Conservation (phyloP, 352 stramenopile genomes). For the Pythium folliculosum region DNA sequence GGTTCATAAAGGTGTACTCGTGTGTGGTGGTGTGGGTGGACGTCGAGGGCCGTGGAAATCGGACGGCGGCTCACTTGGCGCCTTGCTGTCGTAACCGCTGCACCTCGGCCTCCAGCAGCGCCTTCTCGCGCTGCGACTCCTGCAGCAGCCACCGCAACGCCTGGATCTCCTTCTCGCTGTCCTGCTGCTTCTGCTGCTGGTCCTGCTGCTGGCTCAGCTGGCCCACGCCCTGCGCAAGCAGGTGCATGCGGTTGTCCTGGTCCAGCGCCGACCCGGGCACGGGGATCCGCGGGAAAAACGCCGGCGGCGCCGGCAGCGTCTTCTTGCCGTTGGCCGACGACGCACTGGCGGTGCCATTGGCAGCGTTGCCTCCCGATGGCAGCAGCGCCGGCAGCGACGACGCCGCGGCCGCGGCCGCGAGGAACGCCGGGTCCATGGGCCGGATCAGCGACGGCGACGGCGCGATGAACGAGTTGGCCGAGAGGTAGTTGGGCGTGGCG, state of each 20-base stretch:
- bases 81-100: slow-evolving; percentile 59
- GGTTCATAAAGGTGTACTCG: not conserved
- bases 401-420: slow-evolving; percentile 8
- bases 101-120: slow-evolving; percentile 63
- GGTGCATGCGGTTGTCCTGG: slow-evolving; percentile 63
- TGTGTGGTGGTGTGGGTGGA: not conserved
- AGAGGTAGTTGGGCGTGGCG: not conserved
- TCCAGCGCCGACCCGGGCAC: slow-evolving; percentile 20
- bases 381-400: slow-evolving; percentile 53
- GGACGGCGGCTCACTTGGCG: not conserved
- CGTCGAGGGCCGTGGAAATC: too few relatives aligned
- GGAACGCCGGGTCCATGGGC: slow-evolving; percentile 22
- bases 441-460: slow-evolving; percentile 47
- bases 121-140: slow-evolving; percentile 74
- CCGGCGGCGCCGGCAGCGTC: not conserved
- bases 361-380: slow-evolving; percentile 30
- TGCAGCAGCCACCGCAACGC: slow-evolving; percentile 66
- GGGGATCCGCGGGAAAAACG: slow-evolving; percentile 50
- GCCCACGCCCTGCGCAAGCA: slow-evolving; percentile 57
- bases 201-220: slow-evolving; percentile 67
- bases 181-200: slow-evolving; percentile 32
- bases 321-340: slow-evolving; percentile 8
- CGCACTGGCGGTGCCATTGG: not conserved
- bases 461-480: slow-evolving; percentile 33
- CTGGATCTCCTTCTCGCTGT: slow-evolving; percentile 68